phyloP scores from a whole-genome alignment of 805 yeast genomes.

The Kregervanrija pseudodelftensis region DNA sequence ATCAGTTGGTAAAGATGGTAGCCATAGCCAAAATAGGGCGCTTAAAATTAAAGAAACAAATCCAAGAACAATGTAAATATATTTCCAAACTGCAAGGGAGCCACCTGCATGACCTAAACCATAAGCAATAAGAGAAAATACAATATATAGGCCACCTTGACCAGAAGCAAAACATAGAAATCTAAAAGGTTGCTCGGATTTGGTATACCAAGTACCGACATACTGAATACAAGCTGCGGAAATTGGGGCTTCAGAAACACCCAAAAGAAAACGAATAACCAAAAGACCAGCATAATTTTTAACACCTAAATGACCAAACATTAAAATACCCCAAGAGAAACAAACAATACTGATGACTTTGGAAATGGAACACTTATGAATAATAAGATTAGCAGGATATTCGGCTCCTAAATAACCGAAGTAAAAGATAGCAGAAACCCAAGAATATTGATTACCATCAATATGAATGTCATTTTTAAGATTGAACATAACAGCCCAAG shows the following conservation, averaged over 20 bases:
- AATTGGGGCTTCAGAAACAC: constrained; percentile 30
- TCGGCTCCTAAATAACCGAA: constrained; percentile 35
- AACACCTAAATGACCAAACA: constrained; percentile 29
- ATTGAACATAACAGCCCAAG: constrained; percentile 23
- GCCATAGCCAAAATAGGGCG: constrained; percentile 24
- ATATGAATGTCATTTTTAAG: constrained; percentile 29
- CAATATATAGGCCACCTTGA: constrained; percentile 26
- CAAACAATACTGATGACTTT: constrained; percentile 27
- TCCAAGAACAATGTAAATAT: constrained; percentile 56
- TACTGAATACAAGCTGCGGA: constrained; percentile 27
- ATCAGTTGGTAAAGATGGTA: constrained; percentile 41
- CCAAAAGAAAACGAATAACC: constrained; percentile 29
- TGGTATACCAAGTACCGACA: constrained; percentile 25
- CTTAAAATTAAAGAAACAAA: constrained; percentile 27
- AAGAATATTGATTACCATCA: constrained; percentile 32
- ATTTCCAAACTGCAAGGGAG: constrained; percentile 48
- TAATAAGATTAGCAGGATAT: constrained; percentile 9
- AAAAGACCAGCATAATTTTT: constrained; percentile 26
- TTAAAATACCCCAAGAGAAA: constrained; percentile 29
- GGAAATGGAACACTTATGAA: constrained; percentile 42
- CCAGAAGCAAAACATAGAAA: constrained; percentile 18
- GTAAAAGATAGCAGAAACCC: constrained; percentile 39
- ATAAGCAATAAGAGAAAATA: constrained; percentile 21
- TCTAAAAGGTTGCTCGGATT: constrained; percentile 28
- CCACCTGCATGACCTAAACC: constrained; percentile 28